Base-by-base conservation (phyloP, 169 alveolate genomes). In the Plasmodium coatneyi region DNA sequence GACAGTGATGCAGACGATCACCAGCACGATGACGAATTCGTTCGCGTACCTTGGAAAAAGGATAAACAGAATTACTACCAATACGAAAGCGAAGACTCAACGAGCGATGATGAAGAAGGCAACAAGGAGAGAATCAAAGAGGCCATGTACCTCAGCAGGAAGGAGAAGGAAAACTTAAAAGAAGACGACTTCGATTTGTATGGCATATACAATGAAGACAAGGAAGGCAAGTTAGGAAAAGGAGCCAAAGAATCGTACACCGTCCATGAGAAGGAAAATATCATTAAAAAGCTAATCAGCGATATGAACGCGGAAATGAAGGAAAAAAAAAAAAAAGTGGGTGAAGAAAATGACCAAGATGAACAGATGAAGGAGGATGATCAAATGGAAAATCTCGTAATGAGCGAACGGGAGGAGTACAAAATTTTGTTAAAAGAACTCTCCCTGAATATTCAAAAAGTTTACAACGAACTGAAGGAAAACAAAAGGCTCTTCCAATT, bases 241-340 rank as follows among this genome's bases (percentile, higher is more conserved):
- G 92, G 82, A 0, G 90, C 72, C 34, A 82, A 80, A 34, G 86
- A 28, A 7, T 71, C 30, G 52, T 9, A 70, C 6, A 71, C 14
- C 41, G 56, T 4, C 22, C 92, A 74, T 25, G 80, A 78, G 82
- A 86, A 76, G 78, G 84, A 82, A 89, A 79, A 71, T 80, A 83
- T 60, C 56, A 89, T 93, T 92, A 82, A 46, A 92, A 87, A 12
- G 39, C 81, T 95, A 39, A 83, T 95, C 52, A 83, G 83, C 49
- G 83, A 92, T 39, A 92, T 86, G 52, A 86, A 78, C 66, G 84
- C 94, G 1, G 97, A 95, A 19, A 84, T 95, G 83, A 87, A 86
- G 80, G 93, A 78, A 74, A 86, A 94, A 81, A 78, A 92, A 82
- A 71, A 94, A 52, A 83, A 92, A 79, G 76, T 93, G 46, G 72